Evolutionary conservation across 345 rosid species (phyloP), one percentile per base, ranked within the genome.

Genomic region (Capsella bursapastoris): DNA sequence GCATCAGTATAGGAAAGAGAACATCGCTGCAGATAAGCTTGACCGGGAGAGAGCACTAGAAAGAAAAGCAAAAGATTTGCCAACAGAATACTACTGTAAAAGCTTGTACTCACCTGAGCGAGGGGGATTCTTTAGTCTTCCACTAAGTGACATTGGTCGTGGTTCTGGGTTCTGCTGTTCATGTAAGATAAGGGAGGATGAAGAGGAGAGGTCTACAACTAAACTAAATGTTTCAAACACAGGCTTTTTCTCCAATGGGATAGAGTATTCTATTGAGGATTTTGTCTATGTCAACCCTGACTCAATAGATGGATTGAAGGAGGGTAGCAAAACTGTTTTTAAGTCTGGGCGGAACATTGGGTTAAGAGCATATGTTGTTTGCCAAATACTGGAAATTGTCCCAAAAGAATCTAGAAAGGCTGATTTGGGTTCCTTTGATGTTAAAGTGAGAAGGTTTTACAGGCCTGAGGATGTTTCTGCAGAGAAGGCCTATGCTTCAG

Each of bases 91-190:
- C 68, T 87, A 68, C 70, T 90, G 92, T 76, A 88, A 82, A 70
- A 79, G 88, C 79, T 57, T 86, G 47, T 90, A 88, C 57, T 81
- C 76, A 73, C 92, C 89, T 14, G 84, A 83, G 72, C 82, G 74
- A 68, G 97, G 97, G 15, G 94, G 90, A 13, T 90, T 90, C 81
- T 81, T 86, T 56, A 58, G 79, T 71, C 86, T 90, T 79, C 83
- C 86, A 27, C 2, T 15, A 11, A 82, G 78, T 65, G 70, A 64
- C 38, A 68, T 88, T 52, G 91, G 89, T 22, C 66, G 68, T 16
- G 85, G 86, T 57, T 63, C 64, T 76, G 91, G 93, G 28, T 31
- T 70, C 37, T 90, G 91, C 79, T 49, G 16, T 56, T 82, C 90
- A 7, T 90, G 96, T 63, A 71, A 31, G 71, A 58, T 45, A 10